Evolutionary conservation across 2,329 filamentous ascomycete genomes (phyloP).

Genomic region (Alternaria atra): DNA sequence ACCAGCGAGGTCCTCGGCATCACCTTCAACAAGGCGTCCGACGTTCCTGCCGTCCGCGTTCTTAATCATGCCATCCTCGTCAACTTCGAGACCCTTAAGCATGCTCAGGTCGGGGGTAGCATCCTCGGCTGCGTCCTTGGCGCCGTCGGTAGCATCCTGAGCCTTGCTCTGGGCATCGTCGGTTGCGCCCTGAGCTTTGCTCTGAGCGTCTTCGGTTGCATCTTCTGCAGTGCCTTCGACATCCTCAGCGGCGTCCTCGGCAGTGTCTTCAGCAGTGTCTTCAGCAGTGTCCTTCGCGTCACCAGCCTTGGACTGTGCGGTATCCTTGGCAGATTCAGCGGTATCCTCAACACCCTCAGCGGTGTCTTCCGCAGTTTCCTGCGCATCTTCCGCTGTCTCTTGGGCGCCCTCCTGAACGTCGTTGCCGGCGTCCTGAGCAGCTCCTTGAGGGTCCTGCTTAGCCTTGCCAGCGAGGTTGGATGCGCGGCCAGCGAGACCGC

Average conservation of each 20-base stretch:
- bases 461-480: conserved; percentile 57
- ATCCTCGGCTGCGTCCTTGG: conserved; percentile 40
- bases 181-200: conserved; percentile 40
- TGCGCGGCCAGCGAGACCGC: conserved; percentile 58
- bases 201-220: conserved; percentile 42
- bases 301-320: conserved; percentile 31
- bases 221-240: conserved; percentile 41
- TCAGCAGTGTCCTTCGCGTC: conserved; percentile 48
- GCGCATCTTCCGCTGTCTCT: conserved; percentile 34
- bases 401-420: conserved; percentile 49
- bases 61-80: conserved; percentile 63
- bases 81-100: conserved; percentile 62
- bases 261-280: conserved; percentile 48
- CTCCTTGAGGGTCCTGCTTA: conserved; percentile 49
- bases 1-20: conserved; percentile 62
- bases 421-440: conserved; percentile 50
- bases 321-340: conserved; percentile 40
- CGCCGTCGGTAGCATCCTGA: conserved; percentile 39
- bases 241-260: conserved; percentile 43
- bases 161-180: conserved; percentile 41
- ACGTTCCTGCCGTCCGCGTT: conserved; percentile 61
- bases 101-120: conserved; percentile 57
- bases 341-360: conserved; percentile 43
- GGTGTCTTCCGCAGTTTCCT: conserved; percentile 49
- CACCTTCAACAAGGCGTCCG: conserved; percentile 61